These are phyloP conservation scores for Sporothrix pallida DNA, from an alignment of 2,329 filamentous ascomycete genomes.

Conservation along the genomic window DNA sequence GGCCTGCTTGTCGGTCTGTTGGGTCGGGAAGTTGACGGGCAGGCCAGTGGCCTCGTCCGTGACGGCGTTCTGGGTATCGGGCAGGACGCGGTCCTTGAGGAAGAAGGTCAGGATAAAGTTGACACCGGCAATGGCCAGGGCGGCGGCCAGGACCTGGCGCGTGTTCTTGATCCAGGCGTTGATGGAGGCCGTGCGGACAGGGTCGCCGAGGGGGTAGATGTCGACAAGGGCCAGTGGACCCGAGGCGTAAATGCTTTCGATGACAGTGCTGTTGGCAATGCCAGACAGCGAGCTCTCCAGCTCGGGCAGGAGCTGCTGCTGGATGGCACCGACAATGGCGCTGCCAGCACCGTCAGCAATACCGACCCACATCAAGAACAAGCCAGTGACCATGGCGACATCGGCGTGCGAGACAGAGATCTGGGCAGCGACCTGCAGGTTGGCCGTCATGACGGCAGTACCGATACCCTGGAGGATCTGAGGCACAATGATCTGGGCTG, in stretches of 20 bases:
- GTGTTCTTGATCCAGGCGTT: conserved; percentile 13
- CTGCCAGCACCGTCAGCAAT: conserved; percentile 14
- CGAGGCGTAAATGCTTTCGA: neutral
- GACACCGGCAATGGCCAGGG: conserved; percentile 1
- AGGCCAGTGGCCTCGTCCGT: conserved; percentile 15
- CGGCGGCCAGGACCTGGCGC: conserved; percentile 8
- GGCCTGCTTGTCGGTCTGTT: neutral
- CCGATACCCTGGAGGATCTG: conserved; percentile 11
- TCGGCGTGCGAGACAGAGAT: conserved; percentile 10
- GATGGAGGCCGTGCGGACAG: conserved; percentile 4
- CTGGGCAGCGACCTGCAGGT: conserved; percentile 23
- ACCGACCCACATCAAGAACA: conserved; percentile 4
- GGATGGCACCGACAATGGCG: conserved; percentile 11
- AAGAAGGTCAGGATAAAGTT: conserved; percentile 24
- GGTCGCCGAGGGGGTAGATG: conserved; percentile 4
- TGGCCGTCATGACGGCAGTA: conserved; percentile 8
- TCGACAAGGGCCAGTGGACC: neutral
- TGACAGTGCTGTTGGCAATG: conserved; percentile 10
- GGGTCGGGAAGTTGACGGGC: neutral
- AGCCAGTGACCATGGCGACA: conserved; percentile 14
- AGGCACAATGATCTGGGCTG: conserved; percentile 4
- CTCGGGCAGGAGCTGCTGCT: conserved; percentile 4
- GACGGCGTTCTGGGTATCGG: conserved; percentile 19
- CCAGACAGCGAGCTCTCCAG: neutral
- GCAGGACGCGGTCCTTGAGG: conserved; percentile 19